Evolutionary conservation across 257 asterid genomes (phyloP), one percentile per base, ranked within the genome.

Genomic region (Paraleonurus japonicus): DNA sequence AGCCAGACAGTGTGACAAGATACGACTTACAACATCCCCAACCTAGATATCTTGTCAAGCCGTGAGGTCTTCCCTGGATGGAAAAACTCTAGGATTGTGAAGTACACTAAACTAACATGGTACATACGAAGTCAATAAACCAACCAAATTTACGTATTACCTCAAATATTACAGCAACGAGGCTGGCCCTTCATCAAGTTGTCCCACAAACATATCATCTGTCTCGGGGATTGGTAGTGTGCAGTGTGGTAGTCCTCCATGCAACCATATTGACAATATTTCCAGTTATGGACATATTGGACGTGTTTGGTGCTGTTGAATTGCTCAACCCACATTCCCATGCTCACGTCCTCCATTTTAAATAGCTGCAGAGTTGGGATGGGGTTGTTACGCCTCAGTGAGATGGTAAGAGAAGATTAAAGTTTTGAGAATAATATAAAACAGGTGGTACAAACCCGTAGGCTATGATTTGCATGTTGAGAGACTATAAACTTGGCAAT

Each of bases 311-410:
- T 79, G 81, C 84, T 82, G 87, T 88, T 92, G 89, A 86, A 88
- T 73, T 81, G 89, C 84, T 88, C 96, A 4, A 94, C 96, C 99
- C 98, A 91, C 98, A 92, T 89, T 72, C 99, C 99, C 98, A 94
- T 92, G 85, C 99, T 94, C 76, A 94, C 99, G 33, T 94, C 99
- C 85, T 94, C 99, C 99, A 94, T 91, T 79, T 89, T 94, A 79
- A 94, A 92, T 59, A 89, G 79, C 98, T 94, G 96, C 75, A 78
- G 35, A 67, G 11, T 61, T 19, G 61, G 61, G 62, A 41, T 2
- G 1, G 22, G 19, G 41, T 59, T 10, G 51, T 15, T 54, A 32
- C 13, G 54, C 27, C 58, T 63, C 62, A 65, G 63, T 50, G 26
- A 59, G 51, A 72, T 7, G 22, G 60, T 26, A 45, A 74, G 11